Evolutionary conservation across 805 yeast species (phyloP).

Genomic region (Zygosaccharomyces rouxii): DNA sequence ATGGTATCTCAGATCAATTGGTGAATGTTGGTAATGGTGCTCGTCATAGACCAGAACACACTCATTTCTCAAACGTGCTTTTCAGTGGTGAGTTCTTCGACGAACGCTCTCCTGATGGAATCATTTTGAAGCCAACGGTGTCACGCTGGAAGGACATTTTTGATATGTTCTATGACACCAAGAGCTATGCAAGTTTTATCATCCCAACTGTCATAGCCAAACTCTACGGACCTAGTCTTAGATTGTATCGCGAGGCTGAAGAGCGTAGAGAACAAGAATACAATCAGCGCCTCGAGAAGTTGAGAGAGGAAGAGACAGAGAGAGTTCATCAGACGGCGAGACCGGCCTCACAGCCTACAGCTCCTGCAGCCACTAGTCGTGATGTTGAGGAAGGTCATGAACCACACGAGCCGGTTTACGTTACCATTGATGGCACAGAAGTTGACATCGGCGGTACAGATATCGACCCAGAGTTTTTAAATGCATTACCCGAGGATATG

Average conservation of each 20-base stretch:
- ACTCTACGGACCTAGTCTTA: slow-evolving; percentile 47
- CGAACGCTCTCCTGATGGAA: slow-evolving; percentile 32
- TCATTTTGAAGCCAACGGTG: slow-evolving; percentile 43
- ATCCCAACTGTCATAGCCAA: slow-evolving; percentile 43
- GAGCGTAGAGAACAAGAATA: slow-evolving; percentile 31
- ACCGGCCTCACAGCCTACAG: slow-evolving; percentile 6
- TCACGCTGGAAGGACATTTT: slow-evolving; percentile 67
- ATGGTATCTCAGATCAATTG: slow-evolving; percentile 28
- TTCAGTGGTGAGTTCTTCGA: slow-evolving; percentile 33
- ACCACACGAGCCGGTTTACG: slow-evolving; percentile 53
- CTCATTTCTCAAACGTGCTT: slow-evolving; percentile 30
- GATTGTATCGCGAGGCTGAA: slow-evolving; percentile 29
- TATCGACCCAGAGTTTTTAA: slow-evolving; percentile 85
- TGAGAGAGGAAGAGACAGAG: background rate
- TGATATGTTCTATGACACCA: slow-evolving; percentile 46
- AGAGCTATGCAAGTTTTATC: slow-evolving; percentile 35
- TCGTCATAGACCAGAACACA: slow-evolving; percentile 26
- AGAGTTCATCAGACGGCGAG: slow-evolving; percentile 32
- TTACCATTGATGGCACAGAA: slow-evolving; percentile 67
- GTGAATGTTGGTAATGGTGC: slow-evolving; percentile 24
- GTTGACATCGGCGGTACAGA: slow-evolving; percentile 88
- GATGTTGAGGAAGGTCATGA: slow-evolving; percentile 29
- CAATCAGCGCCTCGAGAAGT: slow-evolving; percentile 30
- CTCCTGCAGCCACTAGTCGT: slow-evolving; percentile 18
- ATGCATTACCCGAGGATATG: slow-evolving; percentile 89